Percentiles rank a stretch among this genome's conserved stretches.
Conservation (phyloP, 345 rosid genomes). For the Schrenkiella parvula region DNA sequence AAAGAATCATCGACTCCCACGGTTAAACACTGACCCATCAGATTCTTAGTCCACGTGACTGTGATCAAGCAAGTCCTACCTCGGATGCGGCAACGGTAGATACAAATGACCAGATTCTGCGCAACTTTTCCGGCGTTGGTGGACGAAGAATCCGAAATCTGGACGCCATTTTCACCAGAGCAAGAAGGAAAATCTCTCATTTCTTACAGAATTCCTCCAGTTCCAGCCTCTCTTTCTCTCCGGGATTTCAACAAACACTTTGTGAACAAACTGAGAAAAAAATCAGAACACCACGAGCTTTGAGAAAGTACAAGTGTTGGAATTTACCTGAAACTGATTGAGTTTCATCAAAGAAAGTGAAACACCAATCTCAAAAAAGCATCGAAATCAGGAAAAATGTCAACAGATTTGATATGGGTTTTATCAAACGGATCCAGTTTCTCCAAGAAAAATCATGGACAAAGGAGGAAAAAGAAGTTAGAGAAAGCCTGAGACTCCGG, state of each 20-base stretch:
- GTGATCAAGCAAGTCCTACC: conserved; percentile 70
- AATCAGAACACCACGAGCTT: not conserved
- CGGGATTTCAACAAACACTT: conserved; percentile 37
- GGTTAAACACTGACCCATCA: conserved; percentile 89
- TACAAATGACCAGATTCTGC: conserved; percentile 71
- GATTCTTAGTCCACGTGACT: conserved; percentile 75
- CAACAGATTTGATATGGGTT: conserved; percentile 20
- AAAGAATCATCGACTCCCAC: conserved; percentile 71
- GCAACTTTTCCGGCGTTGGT: conserved; percentile 54
- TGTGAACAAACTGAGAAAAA: not conserved
- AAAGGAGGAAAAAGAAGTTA: conserved; percentile 10
- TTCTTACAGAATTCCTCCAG: conserved; percentile 17
- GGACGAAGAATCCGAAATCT: conserved; percentile 74
- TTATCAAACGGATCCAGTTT: conserved; percentile 14
- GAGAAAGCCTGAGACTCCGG: conserved; percentile 23
- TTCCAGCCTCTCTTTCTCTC: conserved; percentile 16
- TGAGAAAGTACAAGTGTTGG: not conserved
- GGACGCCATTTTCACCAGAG: conserved; percentile 91
- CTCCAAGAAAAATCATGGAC: not conserved
- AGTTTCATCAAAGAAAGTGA: conserved; percentile 25
- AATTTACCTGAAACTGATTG: conserved; percentile 14
- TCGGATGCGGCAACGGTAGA: conserved; percentile 67
- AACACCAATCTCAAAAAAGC: conserved; percentile 15
- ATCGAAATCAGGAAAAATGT: conserved; percentile 3
- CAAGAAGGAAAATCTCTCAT: conserved; percentile 98